Evolutionary conservation across 805 yeast species (phyloP), one percentile per base, ranked within the genome.

Genomic region (Clavispora asparagi): DNA sequence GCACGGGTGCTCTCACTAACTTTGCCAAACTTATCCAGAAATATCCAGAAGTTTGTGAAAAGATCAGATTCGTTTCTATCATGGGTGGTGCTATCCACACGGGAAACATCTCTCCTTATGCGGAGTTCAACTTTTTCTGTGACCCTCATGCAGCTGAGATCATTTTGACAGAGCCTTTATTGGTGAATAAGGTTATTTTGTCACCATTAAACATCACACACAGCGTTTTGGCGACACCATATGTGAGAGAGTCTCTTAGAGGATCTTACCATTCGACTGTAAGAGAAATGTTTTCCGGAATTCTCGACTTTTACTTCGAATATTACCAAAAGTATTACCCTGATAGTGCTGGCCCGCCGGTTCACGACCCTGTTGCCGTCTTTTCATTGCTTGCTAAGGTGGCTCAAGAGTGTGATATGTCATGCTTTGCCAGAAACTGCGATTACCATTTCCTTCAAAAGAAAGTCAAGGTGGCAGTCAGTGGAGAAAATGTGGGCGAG

Each of bases 1-100:
- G 90, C 7, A 82, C 90, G 0, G 96, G 96, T 0, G 79, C 95
- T 0, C 65, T 85, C 54, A 89, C 96, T 5, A 85, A 88, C 56
- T 60, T 86, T 13, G 83, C 90, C 0, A 59, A 71, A 3, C 66
- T 89, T 35, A 70, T 85, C 32, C 53, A 60, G 25, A 64, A 64
- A 38, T 74, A 77, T 54, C 95, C 95, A 0, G 77, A 78, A 17
- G 55, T 78, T 13, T 74, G 67, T 46, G 39, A 61, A 1, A 70
- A 74, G 43, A 70, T 89, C 43, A 73, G 73, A 43, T 74, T 65
- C 43, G 61, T 89, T 14, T 71, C 86, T 11, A 74, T 86, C 17
- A 87, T 89, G 95, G 96, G 96, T 12, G 95, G 95, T 2, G 78
- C 76, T 0, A 59, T 78, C 45, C 64, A 67, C 14, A 70, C 77